A percentile compares a stretch with the other conserved stretches of the same genome.
Evolutionary conservation across 805 yeast genomes (phyloP).

Genomic region (Hanseniaspora lachancei): DNA sequence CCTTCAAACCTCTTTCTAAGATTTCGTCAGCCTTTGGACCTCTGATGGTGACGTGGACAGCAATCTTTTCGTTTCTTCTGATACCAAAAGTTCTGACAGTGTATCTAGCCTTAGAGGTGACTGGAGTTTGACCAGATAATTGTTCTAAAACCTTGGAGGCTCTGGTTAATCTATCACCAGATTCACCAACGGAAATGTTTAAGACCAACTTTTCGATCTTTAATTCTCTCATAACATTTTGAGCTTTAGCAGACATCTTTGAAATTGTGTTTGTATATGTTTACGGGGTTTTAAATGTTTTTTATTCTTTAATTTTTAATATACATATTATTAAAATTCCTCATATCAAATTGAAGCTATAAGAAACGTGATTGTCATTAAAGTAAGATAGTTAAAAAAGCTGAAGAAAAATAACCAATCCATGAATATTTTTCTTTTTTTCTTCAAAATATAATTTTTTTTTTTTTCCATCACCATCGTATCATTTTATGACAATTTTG

Average conservation of each 20-base stretch:
- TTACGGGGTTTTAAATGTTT: conserved; percentile 1
- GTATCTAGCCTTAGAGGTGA: conserved; percentile 99
- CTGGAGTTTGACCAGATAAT: conserved; percentile 99
- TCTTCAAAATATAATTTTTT: not conserved
- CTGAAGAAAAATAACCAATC: no score
- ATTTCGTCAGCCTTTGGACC: conserved; percentile 99
- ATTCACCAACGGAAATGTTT: conserved; percentile 99
- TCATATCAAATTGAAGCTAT: no score
- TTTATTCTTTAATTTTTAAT: no score
- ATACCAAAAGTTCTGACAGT: conserved; percentile 99
- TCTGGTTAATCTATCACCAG: conserved; percentile 99
- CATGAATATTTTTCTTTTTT: not conserved
- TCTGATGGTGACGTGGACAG: conserved; percentile 98
- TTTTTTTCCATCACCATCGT: not conserved
- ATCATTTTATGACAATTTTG: not conserved
- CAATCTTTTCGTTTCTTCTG: conserved; percentile 99
- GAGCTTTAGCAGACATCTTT: conserved; percentile 44
- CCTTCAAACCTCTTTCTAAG: conserved; percentile 98
- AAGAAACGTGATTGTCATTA: not conserved
- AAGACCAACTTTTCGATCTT: conserved; percentile 98
- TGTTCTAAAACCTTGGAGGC: conserved; percentile 99
- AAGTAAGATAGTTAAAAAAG: no score
- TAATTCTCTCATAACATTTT: conserved; percentile 96
- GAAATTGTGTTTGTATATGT: conserved; percentile 16
- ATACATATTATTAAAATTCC: no score